Base-by-base conservation (phyloP, 2,329 filamentous ascomycete genomes). In the Ceratocystis lukuohia region DNA sequence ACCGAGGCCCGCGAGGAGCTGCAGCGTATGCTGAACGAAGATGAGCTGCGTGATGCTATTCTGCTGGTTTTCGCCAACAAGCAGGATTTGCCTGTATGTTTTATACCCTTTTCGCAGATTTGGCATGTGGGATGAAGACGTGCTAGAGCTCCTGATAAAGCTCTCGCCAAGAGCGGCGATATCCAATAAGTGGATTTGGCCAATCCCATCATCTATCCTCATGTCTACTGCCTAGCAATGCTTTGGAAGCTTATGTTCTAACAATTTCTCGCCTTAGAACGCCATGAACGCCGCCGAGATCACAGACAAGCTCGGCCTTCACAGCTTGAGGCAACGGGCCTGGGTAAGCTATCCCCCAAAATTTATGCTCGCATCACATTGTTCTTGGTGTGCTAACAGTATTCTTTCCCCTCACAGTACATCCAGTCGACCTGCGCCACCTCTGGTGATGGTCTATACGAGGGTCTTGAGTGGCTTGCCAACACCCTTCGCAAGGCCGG, bases 281-380 rank as follows among this genome's bases (percentile, higher is more conserved):
- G 94, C 94, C 80, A 97, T 97, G 94, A 96, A 96, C 81, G 93
- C 94, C 75, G 93, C 94, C 76, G 94, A 99, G 83, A 97, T 99
- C 79, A 99, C 94, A 79, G 93, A 99, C 83, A 96, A 97, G 87
- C 91, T 99, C 79, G 94, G 94, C 76, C 91, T 99, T 75, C 93
- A 97, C 87, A 95, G 90, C 82, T 84, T 99, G 85, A 91, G 91
- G 85, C 91, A 96, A 83, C 92, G 94, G 79, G 89, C 91, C 75
- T 99, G 94, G 94, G 94, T 99, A 92, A 78, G 91, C 81, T 70
- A 41, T 12, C 15, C 15, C 45, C n/a, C 1, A 5, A 44, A 10
- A 10, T 37, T 7, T 57, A 69, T 50, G 30, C 66, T 64, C 44
- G 2, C 5, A 8, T 25, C 28, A 5, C 15, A 4, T 17, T 30